Base-by-base conservation (phyloP, 305 asterid genomes). In the Fraxinus floribunda region DNA sequence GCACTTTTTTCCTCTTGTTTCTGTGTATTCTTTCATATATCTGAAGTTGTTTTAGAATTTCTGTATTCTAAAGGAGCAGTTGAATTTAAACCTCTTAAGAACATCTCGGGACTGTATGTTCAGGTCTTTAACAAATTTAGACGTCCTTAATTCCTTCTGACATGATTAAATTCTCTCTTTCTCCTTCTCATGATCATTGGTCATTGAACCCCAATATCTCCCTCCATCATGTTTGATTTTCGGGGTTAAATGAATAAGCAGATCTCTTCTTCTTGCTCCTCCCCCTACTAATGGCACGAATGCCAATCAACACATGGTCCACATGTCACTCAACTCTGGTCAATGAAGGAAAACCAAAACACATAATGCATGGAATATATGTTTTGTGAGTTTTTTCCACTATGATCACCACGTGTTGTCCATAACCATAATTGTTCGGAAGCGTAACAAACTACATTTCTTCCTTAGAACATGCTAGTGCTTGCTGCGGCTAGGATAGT, bases 1-100 rank as follows among this genome's bases (percentile, higher is more conserved):
- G 81, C 75, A 29, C 41, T 79, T 64, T 87, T 82, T 46, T 83
- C 82, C 78, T 66, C 81, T 36, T 82, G 71, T 78, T 78, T 85
- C 70, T 76, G 72, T 80, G 66, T 49, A 66, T 77, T 82, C 82
- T 36, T 71, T 72, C 41, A 8, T 66, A 64, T 68, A 81, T 70
- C 76, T 78, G 73, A 41, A 38, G 57, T 76, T 26, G 20, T 79
- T 76, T 79, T 20, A 26, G 76, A 30, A 70, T 70, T 76, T 80
- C 64, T 22, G 52, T 55, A 79, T 62, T 39, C 66, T 72, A 35
- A 46, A 46, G 49, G 82, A 35, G 29, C 73, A 77, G 68, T 75
- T 79, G 77, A 64, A 68, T 68, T 35, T 60, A 2, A 34, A 22
- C 75, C 80, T 73, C 76, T 74, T 68, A 10, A 68, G 75, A 68